Conservation (phyloP, 2,329 filamentous ascomycete genomes). For the Nemania sp. region DNA sequence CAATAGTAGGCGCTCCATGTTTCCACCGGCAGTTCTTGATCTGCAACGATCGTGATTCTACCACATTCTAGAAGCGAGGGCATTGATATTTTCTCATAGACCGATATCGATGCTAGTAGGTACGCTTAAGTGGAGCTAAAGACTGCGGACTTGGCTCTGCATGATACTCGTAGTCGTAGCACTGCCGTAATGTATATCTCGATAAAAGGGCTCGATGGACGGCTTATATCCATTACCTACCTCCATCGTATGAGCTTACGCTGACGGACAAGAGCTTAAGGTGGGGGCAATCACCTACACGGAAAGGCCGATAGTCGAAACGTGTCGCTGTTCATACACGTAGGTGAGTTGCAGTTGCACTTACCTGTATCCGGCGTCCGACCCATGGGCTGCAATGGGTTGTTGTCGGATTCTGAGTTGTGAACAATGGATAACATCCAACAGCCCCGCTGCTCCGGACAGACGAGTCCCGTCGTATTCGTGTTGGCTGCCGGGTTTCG, state of each 20-base stretch:
- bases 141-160: too few species aligned
- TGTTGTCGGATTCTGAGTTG: conserved; percentile 4
- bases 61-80: conserved; percentile 21
- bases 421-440: background rate
- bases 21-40: conserved; percentile 23
- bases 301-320: conserved; percentile 9
- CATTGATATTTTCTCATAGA: background rate
- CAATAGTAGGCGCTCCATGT: conserved; percentile 19
- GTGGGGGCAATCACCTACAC: conserved; percentile 1
- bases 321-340: background rate
- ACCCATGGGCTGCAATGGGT: conserved; percentile 14
- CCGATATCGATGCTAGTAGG: background rate
- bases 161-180: too few species aligned
- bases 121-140: background rate
- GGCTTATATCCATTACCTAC: too few species aligned
- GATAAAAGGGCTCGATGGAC: too few species aligned
- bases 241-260: too few species aligned
- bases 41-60: conserved; percentile 16
- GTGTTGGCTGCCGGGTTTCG: conserved; percentile 25
- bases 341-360: background rate
- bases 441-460: conserved; percentile 7
- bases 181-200: too few species aligned
- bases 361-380: background rate
- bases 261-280: background rate
- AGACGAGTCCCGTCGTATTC: conserved; percentile 24